A percentile compares a stretch with the other conserved stretches of the same genome.
These are phyloP conservation scores for Fusarium mangiferae DNA, from an alignment of 2,329 filamentous ascomycete species.

Conservation along the genomic window DNA sequence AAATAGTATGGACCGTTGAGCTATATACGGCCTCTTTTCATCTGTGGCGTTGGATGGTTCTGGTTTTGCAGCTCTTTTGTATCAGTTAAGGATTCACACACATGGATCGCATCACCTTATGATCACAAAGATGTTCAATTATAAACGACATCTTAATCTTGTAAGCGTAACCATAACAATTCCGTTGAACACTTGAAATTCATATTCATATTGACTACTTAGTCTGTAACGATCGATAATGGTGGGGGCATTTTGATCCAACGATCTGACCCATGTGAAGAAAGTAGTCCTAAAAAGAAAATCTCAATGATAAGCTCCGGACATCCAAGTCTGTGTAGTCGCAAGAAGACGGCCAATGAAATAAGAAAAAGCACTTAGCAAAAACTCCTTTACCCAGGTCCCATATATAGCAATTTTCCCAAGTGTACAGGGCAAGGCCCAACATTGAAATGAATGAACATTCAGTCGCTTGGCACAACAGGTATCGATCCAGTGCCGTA, in stretches of 20 bases:
- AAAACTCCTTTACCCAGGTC: conserved; percentile 42
- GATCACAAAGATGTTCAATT: not conserved
- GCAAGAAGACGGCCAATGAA: conserved; percentile 13
- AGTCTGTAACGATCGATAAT: conserved; percentile 40
- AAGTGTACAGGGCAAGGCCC: conserved; percentile 16
- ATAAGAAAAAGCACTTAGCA: conserved; percentile 20
- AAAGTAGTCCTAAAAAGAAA: not conserved
- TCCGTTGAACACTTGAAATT: not conserved
- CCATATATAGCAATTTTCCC: conserved; percentile 34
- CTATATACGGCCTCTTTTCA: not conserved
- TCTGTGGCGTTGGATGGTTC: conserved; percentile 1
- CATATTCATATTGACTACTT: conserved; percentile 31
- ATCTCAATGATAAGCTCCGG: not conserved
- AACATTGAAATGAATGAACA: conserved; percentile 34
- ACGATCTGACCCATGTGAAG: conserved; percentile 2
- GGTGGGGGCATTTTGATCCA: conserved; percentile 20
- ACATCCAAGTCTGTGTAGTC: conserved; percentile 17
- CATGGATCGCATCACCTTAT: not conserved
- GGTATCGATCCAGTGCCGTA: conserved; percentile 26
- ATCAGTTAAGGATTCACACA: conserved; percentile 1
- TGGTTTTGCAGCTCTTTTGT: not conserved
- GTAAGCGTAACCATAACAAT: not conserved
- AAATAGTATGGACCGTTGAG: conserved; percentile 19
- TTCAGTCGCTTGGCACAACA: conserved; percentile 21
- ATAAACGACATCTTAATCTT: not conserved